Conservation (phyloP, 108 stramenopile genomes). For the Fragilariopsis cylindrus region DNA sequence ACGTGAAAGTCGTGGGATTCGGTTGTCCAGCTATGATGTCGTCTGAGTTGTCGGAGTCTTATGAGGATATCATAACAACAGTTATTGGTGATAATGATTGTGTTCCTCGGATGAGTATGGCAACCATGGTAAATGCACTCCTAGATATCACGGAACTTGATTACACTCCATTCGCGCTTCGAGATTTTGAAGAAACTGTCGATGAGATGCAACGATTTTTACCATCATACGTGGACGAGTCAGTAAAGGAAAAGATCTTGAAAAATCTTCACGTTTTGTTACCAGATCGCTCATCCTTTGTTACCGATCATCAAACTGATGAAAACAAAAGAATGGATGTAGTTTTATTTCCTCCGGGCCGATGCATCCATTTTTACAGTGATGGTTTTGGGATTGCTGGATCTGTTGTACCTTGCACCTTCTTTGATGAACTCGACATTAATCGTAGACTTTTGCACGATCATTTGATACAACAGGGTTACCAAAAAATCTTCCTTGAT, state of each 20-base stretch:
- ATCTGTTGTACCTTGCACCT: constrained; percentile 69
- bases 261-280: not conserved
- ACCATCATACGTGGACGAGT: constrained; percentile 19
- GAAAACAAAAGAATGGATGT: constrained; percentile 27
- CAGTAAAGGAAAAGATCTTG: constrained; percentile 20
- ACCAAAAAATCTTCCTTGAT: constrained; percentile 61
- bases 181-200: constrained; percentile 63
- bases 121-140: constrained; percentile 59
- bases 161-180: constrained; percentile 49
- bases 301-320: not conserved
- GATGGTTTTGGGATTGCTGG: constrained; percentile 73
- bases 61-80: constrained; percentile 66
- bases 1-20: constrained; percentile 69
- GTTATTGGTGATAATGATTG: constrained; percentile 73
- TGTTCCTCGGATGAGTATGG: constrained; percentile 71
- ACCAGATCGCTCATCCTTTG: not conserved
- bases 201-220: constrained; percentile 36
- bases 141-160: constrained; percentile 62
- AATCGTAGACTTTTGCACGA: constrained; percentile 81
- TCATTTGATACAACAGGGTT: constrained; percentile 72
- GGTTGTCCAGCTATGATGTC: constrained; percentile 79
- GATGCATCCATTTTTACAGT: constrained; percentile 77
- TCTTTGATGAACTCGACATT: constrained; percentile 71
- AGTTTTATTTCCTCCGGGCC: constrained; percentile 57
- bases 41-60: constrained; percentile 49